A percentile compares a stretch with the other conserved stretches of the same genome.
Evolutionary conservation across 2,329 filamentous ascomycete genomes (phyloP).

Genomic region (Apiospora aurea): DNA sequence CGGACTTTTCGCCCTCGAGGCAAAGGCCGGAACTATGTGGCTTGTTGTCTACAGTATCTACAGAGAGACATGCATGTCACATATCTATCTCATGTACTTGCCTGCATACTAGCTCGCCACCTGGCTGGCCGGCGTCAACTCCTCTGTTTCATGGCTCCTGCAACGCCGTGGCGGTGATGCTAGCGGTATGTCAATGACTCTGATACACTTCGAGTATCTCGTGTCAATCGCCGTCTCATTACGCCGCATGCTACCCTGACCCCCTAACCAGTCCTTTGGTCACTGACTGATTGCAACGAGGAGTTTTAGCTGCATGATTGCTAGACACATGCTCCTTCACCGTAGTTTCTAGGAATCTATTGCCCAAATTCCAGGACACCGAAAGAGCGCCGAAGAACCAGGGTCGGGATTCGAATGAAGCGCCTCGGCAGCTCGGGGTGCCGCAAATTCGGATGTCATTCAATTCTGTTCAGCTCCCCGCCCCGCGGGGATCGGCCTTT

Average conservation of each 20-base stretch:
- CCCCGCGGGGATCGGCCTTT: background rate
- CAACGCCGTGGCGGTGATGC: background rate
- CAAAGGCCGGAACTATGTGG: background rate
- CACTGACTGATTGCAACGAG: background rate
- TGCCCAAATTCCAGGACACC: background rate
- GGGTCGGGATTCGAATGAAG: background rate
- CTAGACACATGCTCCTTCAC: background rate
- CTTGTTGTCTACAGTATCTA: background rate
- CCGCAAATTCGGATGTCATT: background rate
- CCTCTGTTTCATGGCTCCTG: constrained; percentile 3
- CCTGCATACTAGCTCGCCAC: too few species aligned
- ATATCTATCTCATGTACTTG: background rate
- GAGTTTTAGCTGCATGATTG: background rate
- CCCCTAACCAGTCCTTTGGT: background rate
- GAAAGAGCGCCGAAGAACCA: background rate
- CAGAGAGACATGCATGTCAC: background rate
- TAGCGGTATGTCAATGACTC: background rate
- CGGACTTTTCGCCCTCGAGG: background rate
- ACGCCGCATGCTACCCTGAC: background rate
- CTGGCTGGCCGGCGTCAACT: background rate
- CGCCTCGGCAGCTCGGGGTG: background rate
- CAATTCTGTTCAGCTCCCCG: background rate
- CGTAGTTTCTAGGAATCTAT: background rate
- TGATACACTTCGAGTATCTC: too few species aligned
- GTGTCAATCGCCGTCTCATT: background rate